Evolutionary conservation across 768 basidiomycete genomes (phyloP).

Genomic region (Mycena pura): DNA sequence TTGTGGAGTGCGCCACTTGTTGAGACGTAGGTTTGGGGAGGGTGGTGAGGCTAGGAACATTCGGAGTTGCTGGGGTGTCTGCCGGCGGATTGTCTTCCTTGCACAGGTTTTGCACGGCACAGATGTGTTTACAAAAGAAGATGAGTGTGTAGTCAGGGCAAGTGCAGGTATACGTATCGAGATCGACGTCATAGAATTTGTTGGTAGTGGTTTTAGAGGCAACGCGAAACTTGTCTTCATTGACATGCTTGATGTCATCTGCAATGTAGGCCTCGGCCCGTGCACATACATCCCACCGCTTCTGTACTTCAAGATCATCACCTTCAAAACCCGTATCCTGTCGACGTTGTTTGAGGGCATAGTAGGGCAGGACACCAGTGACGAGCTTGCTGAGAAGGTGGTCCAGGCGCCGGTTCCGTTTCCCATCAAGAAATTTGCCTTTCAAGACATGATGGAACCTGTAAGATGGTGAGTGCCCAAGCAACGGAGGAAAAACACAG

Average conservation of each 20-base stretch:
- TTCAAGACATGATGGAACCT: slow-evolving; percentile 4
- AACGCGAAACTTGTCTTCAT: neutral
- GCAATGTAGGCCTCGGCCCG: neutral
- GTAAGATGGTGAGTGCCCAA: neutral
- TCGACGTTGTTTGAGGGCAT: neutral
- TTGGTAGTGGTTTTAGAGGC: neutral
- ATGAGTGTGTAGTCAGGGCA: too few species aligned
- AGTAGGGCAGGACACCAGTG: neutral
- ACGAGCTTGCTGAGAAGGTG: neutral
- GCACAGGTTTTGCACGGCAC: neutral
- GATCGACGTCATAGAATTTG: neutral
- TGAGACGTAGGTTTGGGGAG: too few species aligned
- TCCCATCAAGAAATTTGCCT: neutral
- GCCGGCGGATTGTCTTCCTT: too few species aligned
- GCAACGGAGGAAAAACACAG: neutral
- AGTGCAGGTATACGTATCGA: neutral
- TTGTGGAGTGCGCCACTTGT: too few species aligned
- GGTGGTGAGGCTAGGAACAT: too few species aligned
- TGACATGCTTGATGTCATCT: neutral
- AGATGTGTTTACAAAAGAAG: neutral
- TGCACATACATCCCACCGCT: neutral
- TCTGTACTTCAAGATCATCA: neutral
- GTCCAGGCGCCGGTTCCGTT: neutral
- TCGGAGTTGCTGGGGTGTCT: too few species aligned
- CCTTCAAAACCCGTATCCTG: neutral